A percentile compares a stretch with the other conserved stretches of the same genome.
Conservation (phyloP, 176 grass and related monocot species). For the Elaeis guineensis region DNA sequence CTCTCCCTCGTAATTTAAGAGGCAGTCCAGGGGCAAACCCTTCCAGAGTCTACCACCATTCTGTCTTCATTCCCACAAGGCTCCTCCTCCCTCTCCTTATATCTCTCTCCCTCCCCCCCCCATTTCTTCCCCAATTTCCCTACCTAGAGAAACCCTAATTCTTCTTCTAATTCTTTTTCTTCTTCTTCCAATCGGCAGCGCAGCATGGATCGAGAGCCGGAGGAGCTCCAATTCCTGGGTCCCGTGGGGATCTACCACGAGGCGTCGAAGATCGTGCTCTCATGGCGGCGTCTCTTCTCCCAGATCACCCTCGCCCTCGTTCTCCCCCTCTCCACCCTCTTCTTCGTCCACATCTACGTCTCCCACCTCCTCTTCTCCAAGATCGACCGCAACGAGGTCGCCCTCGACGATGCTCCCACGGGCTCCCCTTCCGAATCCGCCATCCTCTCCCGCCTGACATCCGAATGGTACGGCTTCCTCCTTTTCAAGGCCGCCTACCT, state of each 20-base stretch:
- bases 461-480: conserved; percentile 52
- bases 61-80: no score
- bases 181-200: no score
- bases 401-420: conserved; percentile 42
- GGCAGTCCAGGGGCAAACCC: no score
- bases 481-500: conserved; percentile 83
- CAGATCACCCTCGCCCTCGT: conserved; percentile 61
- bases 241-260: conserved; percentile 40
- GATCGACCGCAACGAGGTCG: conserved; percentile 62
- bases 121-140: no score
- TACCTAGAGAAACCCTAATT: no score
- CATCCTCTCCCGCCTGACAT: conserved; percentile 37
- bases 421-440: conserved; percentile 39
- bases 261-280: conserved; percentile 30
- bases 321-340: conserved; percentile 66
- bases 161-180: no score
- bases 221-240: conserved; percentile 89
- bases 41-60: no score
- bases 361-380: conserved; percentile 60
- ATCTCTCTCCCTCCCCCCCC: no score
- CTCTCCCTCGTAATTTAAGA: no score
- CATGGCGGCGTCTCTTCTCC: conserved; percentile 57
- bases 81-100: no score
- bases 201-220: conserved; percentile 50
- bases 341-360: conserved; percentile 77